These are phyloP conservation scores for Erythrobasidium yunnanense DNA, from an alignment of 768 basidiomycete genomes.

Conservation along the genomic window DNA sequence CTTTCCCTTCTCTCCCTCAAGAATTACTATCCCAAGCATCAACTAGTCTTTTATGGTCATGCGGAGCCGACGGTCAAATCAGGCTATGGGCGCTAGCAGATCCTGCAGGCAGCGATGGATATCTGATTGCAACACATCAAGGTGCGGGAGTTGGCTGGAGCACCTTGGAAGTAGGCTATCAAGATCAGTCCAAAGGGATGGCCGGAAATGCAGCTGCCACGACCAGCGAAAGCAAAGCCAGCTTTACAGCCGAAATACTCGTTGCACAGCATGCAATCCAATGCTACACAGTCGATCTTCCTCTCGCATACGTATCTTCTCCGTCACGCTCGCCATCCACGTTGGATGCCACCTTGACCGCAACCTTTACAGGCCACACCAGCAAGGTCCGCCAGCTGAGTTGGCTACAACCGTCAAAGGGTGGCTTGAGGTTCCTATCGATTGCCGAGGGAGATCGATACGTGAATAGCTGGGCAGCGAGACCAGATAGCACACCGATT, in stretches of 20 bases:
- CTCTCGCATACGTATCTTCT: too few relatives aligned
- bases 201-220: not conserved
- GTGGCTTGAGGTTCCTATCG: not conserved
- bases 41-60: not conserved
- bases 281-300: not conserved
- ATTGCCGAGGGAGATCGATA: constrained; percentile 12
- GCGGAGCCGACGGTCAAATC: not conserved
- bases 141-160: not conserved
- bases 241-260: not conserved
- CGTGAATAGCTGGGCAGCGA: not conserved
- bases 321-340: too few relatives aligned
- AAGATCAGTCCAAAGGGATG: not conserved
- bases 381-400: not conserved
- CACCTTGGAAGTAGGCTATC: not conserved
- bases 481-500: not conserved
- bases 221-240: not conserved
- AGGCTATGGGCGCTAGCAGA: not conserved
- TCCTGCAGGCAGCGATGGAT: not conserved
- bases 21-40: too few relatives aligned
- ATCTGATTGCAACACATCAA: not conserved
- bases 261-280: not conserved
- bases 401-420: not conserved
- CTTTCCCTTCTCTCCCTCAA: too few relatives aligned
- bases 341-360: not conserved
- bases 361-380: constrained; percentile 11